Base-by-base conservation (phyloP, 306 rosid species). In the Medicago lupulina region DNA sequence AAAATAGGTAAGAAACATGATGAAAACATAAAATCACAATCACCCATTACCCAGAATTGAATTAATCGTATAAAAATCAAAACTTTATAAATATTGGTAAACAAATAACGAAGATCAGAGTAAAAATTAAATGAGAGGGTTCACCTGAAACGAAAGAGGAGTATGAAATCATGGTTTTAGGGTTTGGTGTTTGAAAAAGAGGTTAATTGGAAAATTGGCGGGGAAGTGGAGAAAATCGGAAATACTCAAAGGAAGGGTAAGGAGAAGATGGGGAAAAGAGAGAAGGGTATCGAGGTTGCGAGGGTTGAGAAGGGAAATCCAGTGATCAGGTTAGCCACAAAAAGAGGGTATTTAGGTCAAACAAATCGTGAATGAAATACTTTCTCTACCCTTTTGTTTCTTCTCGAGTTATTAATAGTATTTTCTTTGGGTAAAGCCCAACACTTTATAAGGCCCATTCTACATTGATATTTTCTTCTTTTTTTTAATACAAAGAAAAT, bases 341-440 rank as follows among this genome's bases (percentile, higher is more conserved):
- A 84, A 78, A 85, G 84, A 81, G 98, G 98, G 98, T 78, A 93
- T 93, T 91, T 93, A 88, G 91, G 97, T 90, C 97, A 89, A 76
- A 87, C 61, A 54, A 57, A 28, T 50, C 73, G 59, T 28, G 31
- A 28, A 28, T 0, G 28, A 23, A 70, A 41, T 54, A 34, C 3
- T 2, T 6, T 31, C 71, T 62, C 61, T 57, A 25, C 31, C 11
- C 44, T 21, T 53, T 25, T 74, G 67, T 43, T 2, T 58, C 19
- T 3, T 18, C 78, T 70, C 9, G 2, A 4, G 0, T 0, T 31
- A 89, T 84, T 21, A 21, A 21, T 21, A 21, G 0, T 55, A 18
- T 9, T 8, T 54, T 54, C 9, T 54, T 18, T 54, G 2, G 57
- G 38, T 34, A 3, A 55, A 14, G 62, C 34, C 34, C 61, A 40